These are phyloP conservation scores for Penicillium coprophilum DNA, from an alignment of 495 filamentous ascomycete species.

Conservation along the genomic window DNA sequence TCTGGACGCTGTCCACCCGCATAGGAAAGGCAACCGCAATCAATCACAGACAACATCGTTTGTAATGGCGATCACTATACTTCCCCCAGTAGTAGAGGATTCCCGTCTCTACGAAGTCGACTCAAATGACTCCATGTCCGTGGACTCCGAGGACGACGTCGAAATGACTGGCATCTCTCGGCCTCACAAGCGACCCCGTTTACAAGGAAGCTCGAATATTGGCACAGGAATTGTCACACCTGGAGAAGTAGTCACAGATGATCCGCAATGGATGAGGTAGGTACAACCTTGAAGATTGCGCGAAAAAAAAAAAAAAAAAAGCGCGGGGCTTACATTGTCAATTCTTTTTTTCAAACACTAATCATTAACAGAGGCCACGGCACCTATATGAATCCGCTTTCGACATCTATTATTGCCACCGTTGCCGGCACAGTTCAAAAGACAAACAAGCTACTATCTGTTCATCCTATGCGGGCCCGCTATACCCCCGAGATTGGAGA, in stretches of 20 bases:
- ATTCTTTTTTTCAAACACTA: constrained; percentile 12
- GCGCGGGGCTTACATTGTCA: constrained; percentile 5
- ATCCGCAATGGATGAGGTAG: constrained; percentile 96
- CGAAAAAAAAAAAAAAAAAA: constrained; percentile 2
- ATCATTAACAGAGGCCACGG: constrained; percentile 67
- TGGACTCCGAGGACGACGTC: constrained; percentile 63
- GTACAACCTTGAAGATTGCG: constrained; percentile 16
- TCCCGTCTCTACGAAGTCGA: constrained; percentile 29
- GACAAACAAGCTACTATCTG: constrained; percentile 94
- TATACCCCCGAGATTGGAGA: constrained; percentile 96
- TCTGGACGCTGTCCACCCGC: not conserved
- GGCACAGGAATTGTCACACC: constrained; percentile 72
- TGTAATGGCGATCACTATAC: constrained; percentile 77
- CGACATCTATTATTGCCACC: constrained; percentile 74
- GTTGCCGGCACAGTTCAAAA: constrained; percentile 83
- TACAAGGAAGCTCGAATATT: constrained; percentile 27
- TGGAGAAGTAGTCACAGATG: constrained; percentile 81
- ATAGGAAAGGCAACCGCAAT: not conserved
- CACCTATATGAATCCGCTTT: constrained; percentile 62
- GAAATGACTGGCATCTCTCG: constrained; percentile 48
- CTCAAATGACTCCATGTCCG: constrained; percentile 47
- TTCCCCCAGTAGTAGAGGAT: constrained; percentile 57
- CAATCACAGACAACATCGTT: not conserved
- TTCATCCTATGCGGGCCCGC: constrained; percentile 83
- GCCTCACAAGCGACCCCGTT: constrained; percentile 41